Evolutionary conservation across 192 early-diverging fungal genomes (phyloP), one percentile per base, ranked within the genome.

Genomic region (Backusella psychrophila): DNA sequence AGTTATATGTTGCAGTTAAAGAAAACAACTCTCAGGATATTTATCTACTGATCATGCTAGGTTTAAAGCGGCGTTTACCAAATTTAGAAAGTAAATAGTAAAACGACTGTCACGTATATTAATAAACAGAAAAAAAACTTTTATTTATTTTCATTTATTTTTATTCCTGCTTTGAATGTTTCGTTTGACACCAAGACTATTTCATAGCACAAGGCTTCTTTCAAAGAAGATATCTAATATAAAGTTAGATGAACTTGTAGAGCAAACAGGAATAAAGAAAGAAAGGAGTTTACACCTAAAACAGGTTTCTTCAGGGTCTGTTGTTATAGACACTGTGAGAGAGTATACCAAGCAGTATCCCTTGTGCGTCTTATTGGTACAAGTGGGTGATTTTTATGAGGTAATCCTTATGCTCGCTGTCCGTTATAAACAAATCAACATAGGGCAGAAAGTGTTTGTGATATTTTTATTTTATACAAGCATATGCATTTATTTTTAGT

Each of bases 381-480:
- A 90, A 38, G 93, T 94, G 23, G 93, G 93, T n/a, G 90, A 91
- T 71, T 93, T 94, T 72, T 94, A 93, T 79, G 93, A 94, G 82
- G 88, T 89, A 86, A 72, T 11, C 11, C 14, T 67, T 67, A 26
- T 73, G 35, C 15, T 0, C 19, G 23, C 46, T 76, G 11, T 11
- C 19, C 31, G 7, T 42, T 19, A 34, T 74, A 19, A 56, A 33
- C 34, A 36, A 46, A 26, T n/a, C 7, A n/a, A 53, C 17, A 15
- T 7, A 44, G 11, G 8, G 34, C 21, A 71, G 19, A 19, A 33
- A 71, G 19, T 26, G 46, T 17, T 42, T 23, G 23, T 34, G 38
- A 34, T 6, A 26, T 42, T 63, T 38, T 56, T 36, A 15, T 68
- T 44, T 23, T 38, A 31, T 65, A 46, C 19, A 38, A 39, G 53